Conservation (phyloP, 108 stramenopile species). For the Chaetoceros tenuissimus region DNA sequence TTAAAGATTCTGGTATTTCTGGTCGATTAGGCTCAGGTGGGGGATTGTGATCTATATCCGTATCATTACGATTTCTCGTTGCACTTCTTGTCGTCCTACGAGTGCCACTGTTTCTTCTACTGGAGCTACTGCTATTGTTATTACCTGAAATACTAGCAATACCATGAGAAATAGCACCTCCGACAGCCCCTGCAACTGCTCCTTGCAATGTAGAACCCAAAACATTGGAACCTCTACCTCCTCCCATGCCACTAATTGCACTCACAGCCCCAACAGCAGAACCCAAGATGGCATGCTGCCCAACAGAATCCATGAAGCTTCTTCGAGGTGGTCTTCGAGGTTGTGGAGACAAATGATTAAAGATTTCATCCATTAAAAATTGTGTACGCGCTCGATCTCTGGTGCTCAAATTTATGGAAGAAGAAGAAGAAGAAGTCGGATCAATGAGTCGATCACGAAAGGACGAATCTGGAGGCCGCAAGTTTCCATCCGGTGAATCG, state of each 20-base stretch:
- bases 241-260: constrained; percentile 15
- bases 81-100: background rate
- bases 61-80: constrained; percentile 2
- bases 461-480: constrained; percentile 10
- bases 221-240: constrained; percentile 20
- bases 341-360: background rate
- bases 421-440: background rate
- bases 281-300: constrained; percentile 32
- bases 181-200: constrained; percentile 28
- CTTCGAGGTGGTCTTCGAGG: background rate
- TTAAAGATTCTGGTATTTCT: background rate
- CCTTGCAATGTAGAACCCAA: constrained; percentile 20
- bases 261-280: constrained; percentile 25
- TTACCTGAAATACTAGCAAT: background rate
- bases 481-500: background rate
- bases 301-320: background rate
- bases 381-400: background rate
- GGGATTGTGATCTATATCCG: background rate
- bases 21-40: background rate
- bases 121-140: background rate
- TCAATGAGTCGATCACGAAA: constrained; percentile 12
- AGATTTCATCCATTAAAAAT: background rate
- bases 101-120: background rate
- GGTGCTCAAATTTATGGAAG: background rate
- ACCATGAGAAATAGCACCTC: constrained; percentile 31